Base-by-base conservation (phyloP, 805 yeast species). In the Candida incommunis region DNA sequence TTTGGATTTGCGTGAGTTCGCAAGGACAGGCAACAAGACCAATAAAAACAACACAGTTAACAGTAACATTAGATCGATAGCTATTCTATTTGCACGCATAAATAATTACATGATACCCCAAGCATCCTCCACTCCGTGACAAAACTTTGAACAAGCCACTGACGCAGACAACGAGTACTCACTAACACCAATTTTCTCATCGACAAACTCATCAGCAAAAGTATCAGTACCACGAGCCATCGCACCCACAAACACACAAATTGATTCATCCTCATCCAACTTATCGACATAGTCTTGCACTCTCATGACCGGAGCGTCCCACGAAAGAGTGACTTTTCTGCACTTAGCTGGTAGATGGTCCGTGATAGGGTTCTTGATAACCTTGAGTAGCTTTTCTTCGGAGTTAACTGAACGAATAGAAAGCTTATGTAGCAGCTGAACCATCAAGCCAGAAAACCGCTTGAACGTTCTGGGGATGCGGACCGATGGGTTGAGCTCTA, bases 161-260 rank as follows among this genome's bases (percentile, higher is more conserved):
- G 96, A 87, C 2, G 98, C 98, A 45, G 95, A 83, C 50, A 92
- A 73, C 44, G 98, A 95, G 63, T 88, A 92, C 58, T 90, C 87
- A 27, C 96, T 86, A 46, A 92, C 79, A 55, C 96, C 96, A 48
- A 92, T 82, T 60, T 90, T 92, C 64, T 92, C 97, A 62, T 92
- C 97, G 40, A 90, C 95, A 59, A 64, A 90, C 64, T 88, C 97
- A 63, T 92, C 98, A 22, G 98, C 98, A 65, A 92, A 92, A 55
- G 79, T 87, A 65, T 92, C 98, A 61, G 82, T 82, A 59, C 98
- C 98, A 64, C 96, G 80, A 20, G 98, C 98, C 96, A 92, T 92
- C 41, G 98, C 95, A 60, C 98, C 98, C 41, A 92, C 96, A 64
- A 92, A 92, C 23, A 92, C 96, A 72, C 98, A 92, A 54, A 92